Evolutionary conservation across 2,329 filamentous ascomycete genomes (phyloP), one percentile per base, ranked within the genome.

Genomic region (Aspergillus sp.): DNA sequence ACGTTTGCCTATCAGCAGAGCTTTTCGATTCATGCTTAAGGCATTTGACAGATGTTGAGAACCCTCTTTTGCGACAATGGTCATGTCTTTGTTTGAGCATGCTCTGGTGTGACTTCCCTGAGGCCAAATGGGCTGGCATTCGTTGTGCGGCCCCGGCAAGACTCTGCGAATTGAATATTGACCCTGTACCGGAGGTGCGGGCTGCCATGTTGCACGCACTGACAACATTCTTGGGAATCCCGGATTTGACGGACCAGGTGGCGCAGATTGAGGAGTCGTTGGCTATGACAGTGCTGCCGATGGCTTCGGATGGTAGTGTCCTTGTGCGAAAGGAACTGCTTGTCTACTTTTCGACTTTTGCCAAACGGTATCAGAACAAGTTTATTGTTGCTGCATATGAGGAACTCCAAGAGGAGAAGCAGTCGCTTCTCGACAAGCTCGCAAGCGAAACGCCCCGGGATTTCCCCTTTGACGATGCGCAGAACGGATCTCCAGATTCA

Each of bases 91-190:
- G 91, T 69, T 82, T 98, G 52, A 95, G 91, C 65, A 91, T 96
- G 73, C 77, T 98, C 19, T 97, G 91, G 90, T 80, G 85, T 55
- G 87, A 94, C 59, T 86, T 90, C 45, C 83, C 90, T 1, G 90
- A 96, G 63, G 91, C 90, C 1, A 97, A 97, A 66, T 97, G 91
- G 88, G 82, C 87, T 57, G 93, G 89, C n/a, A 95, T 97, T 51
- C 79, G 88, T 42, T 89, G 90, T 62, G 85, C 86, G 56, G 93
- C 90, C 1, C 90, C 90, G 47, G 78, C 85, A 44, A 86, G 89
- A 60, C 77, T 98, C 2, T 87, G 88, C 43, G 83, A 84, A 51
- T 77, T 96, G 32, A 85, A 86, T 47, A 85, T 88, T 48, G 93
- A 98, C 60, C 83, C 85, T 3, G 90, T 90, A 42, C 90, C 90